Percentiles rank a stretch among this genome's conserved stretches.
Evolutionary conservation across 352 stramenopile species (phyloP).

Genomic region (Pythium periplocum): DNA sequence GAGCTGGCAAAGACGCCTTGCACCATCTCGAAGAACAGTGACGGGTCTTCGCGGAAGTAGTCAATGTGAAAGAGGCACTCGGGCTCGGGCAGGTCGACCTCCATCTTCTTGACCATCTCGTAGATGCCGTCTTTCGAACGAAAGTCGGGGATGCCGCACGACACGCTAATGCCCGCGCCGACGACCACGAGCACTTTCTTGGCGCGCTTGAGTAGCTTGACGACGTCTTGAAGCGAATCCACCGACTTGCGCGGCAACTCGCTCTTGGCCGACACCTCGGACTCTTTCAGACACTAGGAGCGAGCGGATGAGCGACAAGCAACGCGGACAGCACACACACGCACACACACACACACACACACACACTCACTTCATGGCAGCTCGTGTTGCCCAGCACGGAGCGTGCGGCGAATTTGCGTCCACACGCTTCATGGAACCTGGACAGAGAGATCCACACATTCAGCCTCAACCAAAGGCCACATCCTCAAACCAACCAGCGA

Average conservation of each 20-base stretch:
- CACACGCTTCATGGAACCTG: conserved; percentile 22
- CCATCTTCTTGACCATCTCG: conserved; percentile 76
- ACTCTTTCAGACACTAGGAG: conserved; percentile 39
- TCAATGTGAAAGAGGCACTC: conserved; percentile 99
- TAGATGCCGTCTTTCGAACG: conserved; percentile 89
- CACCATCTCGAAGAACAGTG: conserved; percentile 96
- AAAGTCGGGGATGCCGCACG: conserved; percentile 99
- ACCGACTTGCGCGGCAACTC: conserved; percentile 26
- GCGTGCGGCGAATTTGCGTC: conserved; percentile 14
- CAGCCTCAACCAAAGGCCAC: no score
- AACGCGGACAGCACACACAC: no score
- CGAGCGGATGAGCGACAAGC: neutral
- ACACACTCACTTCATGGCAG: conserved; percentile 46
- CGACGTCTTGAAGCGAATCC: conserved; percentile 49
- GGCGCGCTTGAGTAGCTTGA: conserved; percentile 60
- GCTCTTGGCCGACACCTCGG: conserved; percentile 20
- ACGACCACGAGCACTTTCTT: conserved; percentile 90
- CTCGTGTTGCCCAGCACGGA: conserved; percentile 73
- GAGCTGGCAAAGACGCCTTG: conserved; percentile 63
- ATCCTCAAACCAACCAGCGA: neutral
- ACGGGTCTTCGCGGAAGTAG: conserved; percentile 93
- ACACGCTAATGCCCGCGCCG: conserved; percentile 93
- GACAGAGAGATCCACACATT: no score
- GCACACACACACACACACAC: no score
- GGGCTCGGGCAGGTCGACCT: conserved; percentile 87